A percentile compares a stretch with the other conserved stretches of the same genome.
These are phyloP conservation scores for Maudiozyma serrabonitensis DNA, from an alignment of 805 yeast genomes.

Conservation along the genomic window DNA sequence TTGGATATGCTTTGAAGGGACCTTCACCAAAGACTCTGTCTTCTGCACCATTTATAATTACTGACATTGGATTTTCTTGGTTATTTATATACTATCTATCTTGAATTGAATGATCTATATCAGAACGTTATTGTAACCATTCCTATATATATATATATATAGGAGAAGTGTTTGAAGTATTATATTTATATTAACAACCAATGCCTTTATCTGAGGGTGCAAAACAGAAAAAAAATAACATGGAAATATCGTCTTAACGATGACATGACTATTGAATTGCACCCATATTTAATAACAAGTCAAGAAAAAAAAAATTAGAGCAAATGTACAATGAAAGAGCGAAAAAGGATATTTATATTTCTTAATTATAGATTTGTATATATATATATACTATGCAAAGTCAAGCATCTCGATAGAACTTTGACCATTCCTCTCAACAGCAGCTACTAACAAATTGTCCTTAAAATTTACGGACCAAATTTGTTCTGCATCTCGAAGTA, in stretches of 20 bases:
- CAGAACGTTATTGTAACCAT: too few relatives aligned
- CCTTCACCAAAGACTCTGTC: slow-evolving; percentile 14
- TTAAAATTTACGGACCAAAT: slow-evolving; percentile 95
- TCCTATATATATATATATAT: too few relatives aligned
- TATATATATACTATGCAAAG: slow-evolving; percentile 35
- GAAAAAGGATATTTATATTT: too few relatives aligned
- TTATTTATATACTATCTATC: too few relatives aligned
- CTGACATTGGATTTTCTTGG: background rate
- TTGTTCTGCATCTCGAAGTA: slow-evolving; percentile 69
- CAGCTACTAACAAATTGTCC: slow-evolving; percentile 77
- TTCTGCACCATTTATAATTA: slow-evolving; percentile 4
- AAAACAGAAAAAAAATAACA: background rate
- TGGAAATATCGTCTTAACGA: too few relatives aligned
- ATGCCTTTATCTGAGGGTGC: background rate
- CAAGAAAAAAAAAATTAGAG: too few relatives aligned
- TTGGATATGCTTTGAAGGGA: slow-evolving; percentile 11
- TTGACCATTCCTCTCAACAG: slow-evolving; percentile 64
- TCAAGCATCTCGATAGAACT: slow-evolving; percentile 81
- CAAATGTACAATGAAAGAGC: too few relatives aligned
- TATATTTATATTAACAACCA: too few relatives aligned
- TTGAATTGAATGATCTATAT: too few relatives aligned
- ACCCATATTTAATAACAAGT: too few relatives aligned
- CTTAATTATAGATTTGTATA: background rate
- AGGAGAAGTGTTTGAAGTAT: too few relatives aligned
- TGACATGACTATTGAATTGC: too few relatives aligned